Conservation (phyloP, 2,329 filamentous ascomycete species). For the Fusarium nodosum region DNA sequence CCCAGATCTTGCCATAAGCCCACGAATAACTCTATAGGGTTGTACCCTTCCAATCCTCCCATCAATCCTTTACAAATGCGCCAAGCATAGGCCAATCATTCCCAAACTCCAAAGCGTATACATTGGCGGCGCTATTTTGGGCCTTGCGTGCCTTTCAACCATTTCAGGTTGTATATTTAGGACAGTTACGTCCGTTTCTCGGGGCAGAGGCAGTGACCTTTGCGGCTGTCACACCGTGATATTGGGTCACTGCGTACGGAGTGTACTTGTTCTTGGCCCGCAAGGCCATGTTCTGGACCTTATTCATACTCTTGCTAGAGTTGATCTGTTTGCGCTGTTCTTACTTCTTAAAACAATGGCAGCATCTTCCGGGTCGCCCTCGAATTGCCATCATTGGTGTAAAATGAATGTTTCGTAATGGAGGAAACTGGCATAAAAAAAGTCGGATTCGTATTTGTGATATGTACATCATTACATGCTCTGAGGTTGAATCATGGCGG, state of each 20-base stretch:
- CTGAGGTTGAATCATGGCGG: constrained; percentile 68
- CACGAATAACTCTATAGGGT: constrained; percentile 40
- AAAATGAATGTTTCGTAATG: constrained; percentile 44
- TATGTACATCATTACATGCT: constrained; percentile 60
- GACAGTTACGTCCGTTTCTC: constrained; percentile 51
- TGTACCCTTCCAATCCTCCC: constrained; percentile 27
- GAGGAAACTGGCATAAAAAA: constrained; percentile 38
- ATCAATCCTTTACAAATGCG: constrained; percentile 41
- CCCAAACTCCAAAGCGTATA: constrained; percentile 40
- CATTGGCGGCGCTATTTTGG: constrained; percentile 33
- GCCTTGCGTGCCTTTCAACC: constrained; percentile 45
- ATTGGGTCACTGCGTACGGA: constrained; percentile 42
- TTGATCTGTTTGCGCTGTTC: constrained; percentile 39
- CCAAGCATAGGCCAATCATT: constrained; percentile 35
- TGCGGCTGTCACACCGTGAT: constrained; percentile 53
- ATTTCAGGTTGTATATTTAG: constrained; percentile 47
- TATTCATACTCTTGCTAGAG: constrained; percentile 34
- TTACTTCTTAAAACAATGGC: constrained; percentile 36
- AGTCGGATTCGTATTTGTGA: constrained; percentile 41
- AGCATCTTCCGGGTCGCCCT: constrained; percentile 45
- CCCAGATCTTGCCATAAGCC: constrained; percentile 37
- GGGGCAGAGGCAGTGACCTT: constrained; percentile 43
- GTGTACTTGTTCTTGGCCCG: constrained; percentile 35
- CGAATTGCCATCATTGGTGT: constrained; percentile 40
- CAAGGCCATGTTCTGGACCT: constrained; percentile 35